These are phyloP conservation scores for Melaleuca quinquenervia DNA, from an alignment of 345 rosid genomes.

Conservation along the genomic window DNA sequence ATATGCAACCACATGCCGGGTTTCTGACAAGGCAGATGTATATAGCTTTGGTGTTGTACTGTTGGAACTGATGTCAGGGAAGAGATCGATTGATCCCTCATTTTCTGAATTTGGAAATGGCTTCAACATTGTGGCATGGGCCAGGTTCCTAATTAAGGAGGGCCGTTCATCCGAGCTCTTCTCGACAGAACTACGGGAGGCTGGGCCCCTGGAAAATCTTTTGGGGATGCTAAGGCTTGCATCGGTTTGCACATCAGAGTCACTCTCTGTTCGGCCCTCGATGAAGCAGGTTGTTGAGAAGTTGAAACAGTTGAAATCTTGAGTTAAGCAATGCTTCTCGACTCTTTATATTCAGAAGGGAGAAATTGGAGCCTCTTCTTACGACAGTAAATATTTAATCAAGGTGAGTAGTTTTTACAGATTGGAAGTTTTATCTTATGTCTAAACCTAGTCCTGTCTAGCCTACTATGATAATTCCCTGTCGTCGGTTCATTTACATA, in stretches of 20 bases:
- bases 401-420: neutral
- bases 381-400: neutral
- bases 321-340: neutral
- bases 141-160: constrained; percentile 43
- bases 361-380: neutral
- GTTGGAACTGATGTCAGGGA: constrained; percentile 54
- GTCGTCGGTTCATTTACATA: neutral
- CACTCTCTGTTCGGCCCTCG: constrained; percentile 38
- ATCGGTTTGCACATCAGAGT: constrained; percentile 42
- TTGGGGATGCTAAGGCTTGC: constrained; percentile 43
- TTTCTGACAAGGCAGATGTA: constrained; percentile 66
- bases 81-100: constrained; percentile 60
- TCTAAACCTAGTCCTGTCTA: neutral
- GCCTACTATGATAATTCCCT: neutral
- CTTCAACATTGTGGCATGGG: constrained; percentile 60
- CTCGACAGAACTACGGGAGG: constrained; percentile 33
- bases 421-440: neutral
- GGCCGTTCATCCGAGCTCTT: constrained; percentile 37
- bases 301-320: constrained; percentile 38
- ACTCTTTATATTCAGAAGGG: neutral
- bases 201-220: constrained; percentile 37
- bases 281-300: constrained; percentile 45
- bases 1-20: constrained; percentile 66
- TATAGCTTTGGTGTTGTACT: constrained; percentile 61
- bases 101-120: constrained; percentile 54